These are phyloP conservation scores for Asterionellopsis glacialis DNA, from an alignment of 108 stramenopile species.

Conservation along the genomic window DNA sequence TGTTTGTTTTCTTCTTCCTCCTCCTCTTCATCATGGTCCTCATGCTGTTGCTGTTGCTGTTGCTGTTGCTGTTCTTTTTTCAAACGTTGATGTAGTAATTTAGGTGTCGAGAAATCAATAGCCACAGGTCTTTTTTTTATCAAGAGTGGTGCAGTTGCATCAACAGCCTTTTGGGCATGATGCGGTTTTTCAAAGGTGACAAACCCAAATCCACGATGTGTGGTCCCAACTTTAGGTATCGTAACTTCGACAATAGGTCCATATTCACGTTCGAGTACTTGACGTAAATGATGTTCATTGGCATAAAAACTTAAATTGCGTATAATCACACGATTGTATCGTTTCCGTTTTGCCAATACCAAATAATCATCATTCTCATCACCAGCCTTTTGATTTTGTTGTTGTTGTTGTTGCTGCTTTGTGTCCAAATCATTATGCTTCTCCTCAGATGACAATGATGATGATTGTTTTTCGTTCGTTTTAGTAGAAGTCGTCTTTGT, in stretches of 20 bases:
- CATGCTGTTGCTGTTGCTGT: slow-evolving; percentile 15
- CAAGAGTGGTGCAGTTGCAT: slow-evolving; percentile 30
- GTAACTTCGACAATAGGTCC: slow-evolving; percentile 73
- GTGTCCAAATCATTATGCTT: too few species aligned
- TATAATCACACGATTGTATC: slow-evolving; percentile 74
- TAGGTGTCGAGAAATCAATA: slow-evolving; percentile 77
- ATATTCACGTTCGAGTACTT: slow-evolving; percentile 53
- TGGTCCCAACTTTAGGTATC: slow-evolving; percentile 61
- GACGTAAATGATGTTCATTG: slow-evolving; percentile 60
- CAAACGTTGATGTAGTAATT: slow-evolving; percentile 63
- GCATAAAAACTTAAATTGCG: slow-evolving; percentile 88
- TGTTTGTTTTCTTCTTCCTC: slow-evolving; percentile 25
- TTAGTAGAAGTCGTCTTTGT: slow-evolving; percentile 10
- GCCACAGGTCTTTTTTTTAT: slow-evolving; percentile 83
- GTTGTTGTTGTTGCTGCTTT: too few species aligned
- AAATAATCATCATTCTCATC: slow-evolving; percentile 4
- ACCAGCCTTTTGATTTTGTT: too few species aligned
- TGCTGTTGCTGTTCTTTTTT: slow-evolving; percentile 20
- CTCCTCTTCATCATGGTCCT: slow-evolving; percentile 22
- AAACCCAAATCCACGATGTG: slow-evolving; percentile 91
- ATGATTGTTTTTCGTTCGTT: background rate
- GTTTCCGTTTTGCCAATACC: slow-evolving; percentile 39
- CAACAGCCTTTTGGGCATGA: slow-evolving; percentile 70
- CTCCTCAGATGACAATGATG: too few species aligned
- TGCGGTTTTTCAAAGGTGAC: slow-evolving; percentile 72